Evolutionary conservation across 1,139 yeast species (phyloP), one percentile per base, ranked within the genome.

Genomic region (Kurtzmaniella quercitrusa): DNA sequence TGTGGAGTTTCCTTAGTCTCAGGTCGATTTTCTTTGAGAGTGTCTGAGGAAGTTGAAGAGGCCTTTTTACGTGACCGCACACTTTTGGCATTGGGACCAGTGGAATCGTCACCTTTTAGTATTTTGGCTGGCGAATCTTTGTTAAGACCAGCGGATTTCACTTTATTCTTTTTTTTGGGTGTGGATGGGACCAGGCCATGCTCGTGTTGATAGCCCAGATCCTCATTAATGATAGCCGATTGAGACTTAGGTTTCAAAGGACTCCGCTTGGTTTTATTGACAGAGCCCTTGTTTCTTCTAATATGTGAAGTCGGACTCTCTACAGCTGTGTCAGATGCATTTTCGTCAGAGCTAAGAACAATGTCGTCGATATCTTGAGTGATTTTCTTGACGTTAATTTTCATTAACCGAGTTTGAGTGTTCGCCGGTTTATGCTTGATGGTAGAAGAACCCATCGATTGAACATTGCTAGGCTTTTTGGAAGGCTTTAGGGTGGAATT

Each of bases 321-420:
- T 38, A 36, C 37, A 38, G 19, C 40, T 26, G 5, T 14, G 11
- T 30, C 34, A 11, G 34, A 30, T 3, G 17, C 16, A 14, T 30
- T 12, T 12, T 60, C 66, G 28, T 50, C 51, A 39, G 60, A 61
- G 38, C 57, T 54, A 5, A 60, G 53, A 3, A 52, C 45, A 16
- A 63, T 51, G 17, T 54, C 65, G 18, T 49, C 52, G 43, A 64
- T 52, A 47, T 62, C 68, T 36, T 50, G 50, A 14, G 60, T 56
- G 19, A 61, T 52, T 35, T 61, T 65, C 15, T 52, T 53, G 9
- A 55, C 45, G 1, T 54, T 38, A n/a, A 54, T 37, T 16, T 44
- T 46, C 15, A 41, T 19, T 14, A 33, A 38, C 26, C 26, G 26
- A 21, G 26, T 21, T 21, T 21, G n/a, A n/a, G n/a, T n/a, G n/a